These are phyloP conservation scores for Sporothrix protearum DNA, from an alignment of 2,329 filamentous ascomycete species.

Conservation along the genomic window DNA sequence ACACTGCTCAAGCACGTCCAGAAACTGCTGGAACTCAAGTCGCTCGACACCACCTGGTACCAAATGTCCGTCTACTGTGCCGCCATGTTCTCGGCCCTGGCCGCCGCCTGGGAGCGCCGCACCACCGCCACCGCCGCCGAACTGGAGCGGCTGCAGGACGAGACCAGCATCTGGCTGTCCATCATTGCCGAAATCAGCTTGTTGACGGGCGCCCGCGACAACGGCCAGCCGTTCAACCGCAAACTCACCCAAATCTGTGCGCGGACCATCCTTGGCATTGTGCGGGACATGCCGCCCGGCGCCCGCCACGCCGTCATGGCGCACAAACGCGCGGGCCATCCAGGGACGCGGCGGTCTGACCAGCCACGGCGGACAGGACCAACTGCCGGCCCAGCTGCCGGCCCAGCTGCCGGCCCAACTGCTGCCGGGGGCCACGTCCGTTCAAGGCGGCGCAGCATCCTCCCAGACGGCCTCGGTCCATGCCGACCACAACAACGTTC, in stretches of 20 bases:
- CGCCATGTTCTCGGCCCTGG: conserved; percentile 69
- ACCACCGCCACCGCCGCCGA: conserved; percentile 57
- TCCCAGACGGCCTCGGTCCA: conserved; percentile 19
- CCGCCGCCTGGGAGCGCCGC: conserved; percentile 64
- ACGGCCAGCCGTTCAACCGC: conserved; percentile 41
- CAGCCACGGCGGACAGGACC: background rate
- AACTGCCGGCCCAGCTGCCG: background rate
- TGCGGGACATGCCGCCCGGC: conserved; percentile 44
- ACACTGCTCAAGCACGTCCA: conserved; percentile 60
- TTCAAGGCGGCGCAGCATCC: background rate
- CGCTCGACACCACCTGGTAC: conserved; percentile 75
- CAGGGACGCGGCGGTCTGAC: background rate
- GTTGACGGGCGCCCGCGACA: conserved; percentile 30
- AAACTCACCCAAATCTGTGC: conserved; percentile 50
- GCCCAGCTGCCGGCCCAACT: no score
- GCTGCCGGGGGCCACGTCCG: no score
- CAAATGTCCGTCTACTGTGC: conserved; percentile 68
- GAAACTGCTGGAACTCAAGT: conserved; percentile 60
- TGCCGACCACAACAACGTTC: conserved; percentile 48
- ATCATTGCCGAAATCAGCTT: conserved; percentile 63
- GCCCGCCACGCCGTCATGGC: conserved; percentile 7
- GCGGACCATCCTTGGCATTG: conserved; percentile 51
- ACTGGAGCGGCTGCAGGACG: conserved; percentile 56
- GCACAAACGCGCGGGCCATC: conserved; percentile 16
- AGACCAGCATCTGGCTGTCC: conserved; percentile 67